phyloP scores from a whole-genome alignment of 192 early-diverging fungal species.

The Coemansia sp. region DNA sequence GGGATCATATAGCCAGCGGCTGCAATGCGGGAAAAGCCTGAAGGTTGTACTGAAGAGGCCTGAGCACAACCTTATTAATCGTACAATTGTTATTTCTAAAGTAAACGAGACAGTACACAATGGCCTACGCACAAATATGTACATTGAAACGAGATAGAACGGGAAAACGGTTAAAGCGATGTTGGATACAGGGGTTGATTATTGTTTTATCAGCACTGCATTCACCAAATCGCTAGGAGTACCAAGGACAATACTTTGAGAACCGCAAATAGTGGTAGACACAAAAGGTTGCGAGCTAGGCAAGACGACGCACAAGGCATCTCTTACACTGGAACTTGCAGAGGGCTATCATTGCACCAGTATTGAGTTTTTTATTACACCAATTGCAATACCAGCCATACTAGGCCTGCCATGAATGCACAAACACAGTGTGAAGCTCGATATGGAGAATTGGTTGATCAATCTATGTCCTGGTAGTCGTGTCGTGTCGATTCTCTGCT shows the following conservation, averaged over 20 bases:
- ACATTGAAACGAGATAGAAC: background rate
- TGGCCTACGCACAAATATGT: background rate
- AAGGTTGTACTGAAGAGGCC: background rate
- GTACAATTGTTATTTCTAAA: background rate
- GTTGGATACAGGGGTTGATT: background rate
- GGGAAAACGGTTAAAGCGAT: background rate
- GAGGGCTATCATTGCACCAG: background rate
- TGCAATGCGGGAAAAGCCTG: background rate
- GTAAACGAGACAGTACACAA: background rate
- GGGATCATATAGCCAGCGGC: background rate
- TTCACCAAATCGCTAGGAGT: background rate
- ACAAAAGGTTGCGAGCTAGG: background rate
- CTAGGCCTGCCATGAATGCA: background rate
- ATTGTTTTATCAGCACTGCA: background rate
- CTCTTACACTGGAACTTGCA: background rate
- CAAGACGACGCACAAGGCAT: background rate
- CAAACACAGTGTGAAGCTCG: background rate
- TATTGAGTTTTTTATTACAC: background rate
- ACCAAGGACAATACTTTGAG: background rate
- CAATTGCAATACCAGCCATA: background rate
- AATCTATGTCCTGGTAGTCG: background rate
- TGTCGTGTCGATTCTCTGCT: background rate
- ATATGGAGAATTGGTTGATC: background rate
- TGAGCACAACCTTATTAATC: background rate
- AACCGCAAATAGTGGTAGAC: background rate